These are phyloP conservation scores for Sporodiniella umbellata DNA, from an alignment of 371 early-diverging fungal genomes.

Conservation along the genomic window DNA sequence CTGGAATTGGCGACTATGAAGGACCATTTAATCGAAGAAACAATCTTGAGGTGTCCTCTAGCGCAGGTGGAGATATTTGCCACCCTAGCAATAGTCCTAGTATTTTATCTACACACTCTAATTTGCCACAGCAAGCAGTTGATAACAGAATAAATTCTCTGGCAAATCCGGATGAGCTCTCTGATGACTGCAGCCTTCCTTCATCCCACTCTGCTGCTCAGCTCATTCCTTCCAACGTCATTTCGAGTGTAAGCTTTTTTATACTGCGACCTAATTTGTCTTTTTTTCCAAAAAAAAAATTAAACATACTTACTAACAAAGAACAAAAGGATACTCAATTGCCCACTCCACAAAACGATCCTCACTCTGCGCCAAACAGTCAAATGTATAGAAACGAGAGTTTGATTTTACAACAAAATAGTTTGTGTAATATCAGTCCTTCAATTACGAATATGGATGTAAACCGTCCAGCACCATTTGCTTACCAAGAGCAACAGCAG, in stretches of 20 bases:
- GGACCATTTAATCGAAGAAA: not conserved
- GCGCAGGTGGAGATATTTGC: too few species aligned
- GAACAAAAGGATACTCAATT: not conserved
- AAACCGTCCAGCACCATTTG: not conserved
- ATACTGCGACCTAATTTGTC: not conserved
- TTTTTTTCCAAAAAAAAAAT: not conserved
- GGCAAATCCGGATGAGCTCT: not conserved
- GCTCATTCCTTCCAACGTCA: not conserved
- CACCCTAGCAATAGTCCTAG: too few species aligned
- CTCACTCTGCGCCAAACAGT: not conserved
- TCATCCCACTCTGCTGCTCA: not conserved
- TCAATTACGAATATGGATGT: not conserved
- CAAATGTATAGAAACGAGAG: not conserved
- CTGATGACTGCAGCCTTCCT: not conserved
- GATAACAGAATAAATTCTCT: not conserved
- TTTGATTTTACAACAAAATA: not conserved
- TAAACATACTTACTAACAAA: too few species aligned
- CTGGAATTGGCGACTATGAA: not conserved
- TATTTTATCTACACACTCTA: too few species aligned
- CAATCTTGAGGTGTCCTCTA: not conserved
- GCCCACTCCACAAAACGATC: not conserved
- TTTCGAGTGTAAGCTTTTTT: not conserved
- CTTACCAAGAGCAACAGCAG: not conserved
- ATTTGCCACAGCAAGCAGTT: not conserved
- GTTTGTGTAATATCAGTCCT: not conserved